These are phyloP conservation scores for Penicillium concentricum DNA, from an alignment of 2,329 filamentous ascomycete species.

Conservation along the genomic window DNA sequence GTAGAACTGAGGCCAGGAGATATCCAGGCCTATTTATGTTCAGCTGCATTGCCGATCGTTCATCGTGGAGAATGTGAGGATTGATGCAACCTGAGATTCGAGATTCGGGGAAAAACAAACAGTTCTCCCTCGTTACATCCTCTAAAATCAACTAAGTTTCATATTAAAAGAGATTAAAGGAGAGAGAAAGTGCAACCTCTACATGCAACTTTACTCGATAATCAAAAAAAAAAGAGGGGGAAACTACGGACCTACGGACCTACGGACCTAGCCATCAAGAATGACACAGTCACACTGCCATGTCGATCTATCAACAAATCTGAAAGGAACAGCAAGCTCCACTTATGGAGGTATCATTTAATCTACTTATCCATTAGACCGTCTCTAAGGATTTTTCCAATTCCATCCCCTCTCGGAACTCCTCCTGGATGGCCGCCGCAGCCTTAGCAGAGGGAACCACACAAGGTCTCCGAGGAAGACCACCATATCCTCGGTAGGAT, in stretches of 20 bases:
- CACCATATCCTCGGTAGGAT: conserved; percentile 78
- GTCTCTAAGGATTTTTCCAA: conserved; percentile 35
- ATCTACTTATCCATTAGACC: not conserved
- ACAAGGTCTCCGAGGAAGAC: conserved; percentile 68
- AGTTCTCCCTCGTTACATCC: not conserved
- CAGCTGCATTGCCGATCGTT: conserved; percentile 17
- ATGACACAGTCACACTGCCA: not conserved
- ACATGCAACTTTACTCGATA: conserved; percentile 12
- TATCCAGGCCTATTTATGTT: conserved; percentile 17
- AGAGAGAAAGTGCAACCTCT: conserved; percentile 11
- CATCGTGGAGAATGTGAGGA: conserved; percentile 3
- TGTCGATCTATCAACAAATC: not conserved
- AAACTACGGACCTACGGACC: not conserved
- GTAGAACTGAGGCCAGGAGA: not conserved
- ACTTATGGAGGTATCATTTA: not conserved
- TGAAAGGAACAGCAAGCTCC: not conserved
- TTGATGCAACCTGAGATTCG: not conserved
- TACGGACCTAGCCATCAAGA: too few species aligned
- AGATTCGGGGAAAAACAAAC: not conserved
- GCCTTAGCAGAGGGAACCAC: conserved; percentile 46
- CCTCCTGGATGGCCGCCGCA: conserved; percentile 34
- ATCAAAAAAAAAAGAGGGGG: not conserved
- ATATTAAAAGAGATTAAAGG: not conserved
- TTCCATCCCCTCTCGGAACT: conserved; percentile 40
- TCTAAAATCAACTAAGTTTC: not conserved